Base-by-base conservation (phyloP, 1,284 basidiomycete genomes). In the Tilletiaria anomala region DNA sequence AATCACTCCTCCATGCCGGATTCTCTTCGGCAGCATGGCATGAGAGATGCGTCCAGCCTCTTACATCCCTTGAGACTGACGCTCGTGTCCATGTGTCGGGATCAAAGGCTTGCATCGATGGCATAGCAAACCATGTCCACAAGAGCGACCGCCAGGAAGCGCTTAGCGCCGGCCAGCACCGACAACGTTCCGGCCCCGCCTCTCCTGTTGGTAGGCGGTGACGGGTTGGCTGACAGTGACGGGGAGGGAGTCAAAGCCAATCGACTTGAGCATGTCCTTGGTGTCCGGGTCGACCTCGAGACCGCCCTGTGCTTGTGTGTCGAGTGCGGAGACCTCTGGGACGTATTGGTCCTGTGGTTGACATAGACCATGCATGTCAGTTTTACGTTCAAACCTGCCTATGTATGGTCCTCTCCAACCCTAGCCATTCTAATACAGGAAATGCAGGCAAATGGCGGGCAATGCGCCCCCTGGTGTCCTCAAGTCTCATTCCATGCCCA, bases 261-360 rank as follows among this genome's bases (percentile, higher is more conserved):
- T 48, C 42, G 48, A 51, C 40, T 50, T 54, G 41, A 66, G 53
- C 58, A 66, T 62, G 44, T 62, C 63, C 54, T 66, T 64, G 50
- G 63, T 66, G 59, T 66, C 63, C 39, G 62, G 58, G 61, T 66
- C 63, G 38, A 66, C 56, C 56, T 66, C 63, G 48, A 66, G 55
- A 42, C 51, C 48, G 35, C 55, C 58, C 20, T 48, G 40, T 36
- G 57, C 63, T 43, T 56, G 51, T 35, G 60, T 51, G 63, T 66
- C 63, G 32, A 66, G 60, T 23, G 63, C 63, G 32, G 63, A 66
- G 42, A 66, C 61, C 51, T 66, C 63, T 43, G 63, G 63, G 12
- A 66, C 63, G 56, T 66, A 66, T 53, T 66, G 59, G 53, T 66
- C 63, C 54, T 50, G 43, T 5, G 26, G n/a, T n/a, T n/a, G n/a